phyloP scores from a whole-genome alignment of 2,329 filamentous ascomycete genomes.

The Scortechinia acanthostroma region DNA sequence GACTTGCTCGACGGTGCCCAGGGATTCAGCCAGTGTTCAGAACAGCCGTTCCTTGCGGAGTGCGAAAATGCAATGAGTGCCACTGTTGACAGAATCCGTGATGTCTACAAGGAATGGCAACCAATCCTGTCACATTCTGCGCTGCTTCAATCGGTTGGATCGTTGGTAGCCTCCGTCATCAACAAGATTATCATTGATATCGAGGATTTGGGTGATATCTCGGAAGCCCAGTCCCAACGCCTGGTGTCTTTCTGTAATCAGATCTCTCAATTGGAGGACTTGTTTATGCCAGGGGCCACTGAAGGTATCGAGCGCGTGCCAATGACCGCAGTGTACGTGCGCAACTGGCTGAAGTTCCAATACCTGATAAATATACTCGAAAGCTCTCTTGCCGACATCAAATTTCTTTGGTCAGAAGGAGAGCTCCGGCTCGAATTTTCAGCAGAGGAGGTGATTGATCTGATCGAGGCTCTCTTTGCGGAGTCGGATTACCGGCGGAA shows the following conservation, averaged over 20 bases:
- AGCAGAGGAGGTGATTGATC: slow-evolving; percentile 50
- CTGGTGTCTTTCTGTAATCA: slow-evolving; percentile 48
- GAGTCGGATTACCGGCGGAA: slow-evolving; percentile 49
- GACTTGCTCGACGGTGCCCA: slow-evolving; percentile 57
- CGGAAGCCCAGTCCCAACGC: slow-evolving; percentile 51
- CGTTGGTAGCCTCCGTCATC: slow-evolving; percentile 45
- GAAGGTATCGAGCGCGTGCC: slow-evolving; percentile 21
- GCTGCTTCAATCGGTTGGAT: slow-evolving; percentile 53
- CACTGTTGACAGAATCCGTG: slow-evolving; percentile 45
- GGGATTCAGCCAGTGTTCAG: slow-evolving; percentile 51
- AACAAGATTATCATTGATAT: slow-evolving; percentile 54
- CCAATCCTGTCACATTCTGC: slow-evolving; percentile 49
- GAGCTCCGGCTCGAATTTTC: slow-evolving; percentile 55
- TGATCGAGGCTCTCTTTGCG: slow-evolving; percentile 58
- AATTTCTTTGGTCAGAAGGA: slow-evolving; percentile 58
- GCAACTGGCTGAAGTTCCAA: slow-evolving; percentile 59
- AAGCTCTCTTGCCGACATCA: slow-evolving; percentile 56
- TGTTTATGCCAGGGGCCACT: slow-evolving; percentile 38
- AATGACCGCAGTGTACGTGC: slow-evolving; percentile 54
- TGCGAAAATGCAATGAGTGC: slow-evolving; percentile 52
- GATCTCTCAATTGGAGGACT: slow-evolving; percentile 42
- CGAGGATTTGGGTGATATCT: slow-evolving; percentile 56
- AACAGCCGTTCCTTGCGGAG: slow-evolving; percentile 46
- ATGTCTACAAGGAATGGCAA: slow-evolving; percentile 47
- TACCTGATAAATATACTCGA: slow-evolving; percentile 58